These are phyloP conservation scores for Phytophthora pistaciae DNA, from an alignment of 352 stramenopile species.

Conservation along the genomic window DNA sequence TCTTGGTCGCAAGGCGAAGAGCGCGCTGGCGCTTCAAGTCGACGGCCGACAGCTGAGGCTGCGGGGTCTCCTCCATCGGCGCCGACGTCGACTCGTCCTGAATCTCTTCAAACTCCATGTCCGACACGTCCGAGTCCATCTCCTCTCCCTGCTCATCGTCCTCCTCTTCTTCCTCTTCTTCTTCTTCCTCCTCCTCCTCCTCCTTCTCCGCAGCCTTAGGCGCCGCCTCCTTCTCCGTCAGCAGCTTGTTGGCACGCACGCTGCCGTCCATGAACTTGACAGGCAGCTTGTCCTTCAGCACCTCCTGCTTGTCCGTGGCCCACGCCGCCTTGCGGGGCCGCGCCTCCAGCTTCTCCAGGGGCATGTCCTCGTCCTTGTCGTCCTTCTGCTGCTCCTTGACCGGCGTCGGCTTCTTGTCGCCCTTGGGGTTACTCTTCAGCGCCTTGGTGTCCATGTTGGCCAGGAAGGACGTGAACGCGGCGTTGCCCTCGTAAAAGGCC, in stretches of 20 bases:
- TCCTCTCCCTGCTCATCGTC: conserved; percentile 55
- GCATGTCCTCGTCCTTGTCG: conserved; percentile 53
- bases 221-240: conserved; percentile 52
- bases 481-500: conserved; percentile 81
- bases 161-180: conserved; percentile 43
- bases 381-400: conserved; percentile 40
- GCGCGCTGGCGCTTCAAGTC: conserved; percentile 77
- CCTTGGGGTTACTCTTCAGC: conserved; percentile 48
- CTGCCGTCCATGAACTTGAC: conserved; percentile 91
- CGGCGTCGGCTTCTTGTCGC: conserved; percentile 47
- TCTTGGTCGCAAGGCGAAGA: conserved; percentile 80
- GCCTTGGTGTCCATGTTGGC: conserved; percentile 81
- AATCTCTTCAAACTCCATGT: conserved; percentile 88
- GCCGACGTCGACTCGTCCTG: conserved; percentile 31
- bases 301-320: conserved; percentile 62
- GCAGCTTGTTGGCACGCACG: conserved; percentile 77
- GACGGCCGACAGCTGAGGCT: conserved; percentile 45
- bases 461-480: conserved; percentile 77
- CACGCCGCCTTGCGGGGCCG: conserved; percentile 69
- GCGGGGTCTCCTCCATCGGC: conserved; percentile 6
- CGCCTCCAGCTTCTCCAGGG: conserved; percentile 83
- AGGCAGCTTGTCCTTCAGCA: conserved; percentile 78
- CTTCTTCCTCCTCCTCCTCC: conserved; percentile 40
- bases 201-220: conserved; percentile 28
- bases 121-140: conserved; percentile 73